These are phyloP conservation scores for Beta lomatogona DNA, from an alignment of 179 eudicot species.

Conservation along the genomic window DNA sequence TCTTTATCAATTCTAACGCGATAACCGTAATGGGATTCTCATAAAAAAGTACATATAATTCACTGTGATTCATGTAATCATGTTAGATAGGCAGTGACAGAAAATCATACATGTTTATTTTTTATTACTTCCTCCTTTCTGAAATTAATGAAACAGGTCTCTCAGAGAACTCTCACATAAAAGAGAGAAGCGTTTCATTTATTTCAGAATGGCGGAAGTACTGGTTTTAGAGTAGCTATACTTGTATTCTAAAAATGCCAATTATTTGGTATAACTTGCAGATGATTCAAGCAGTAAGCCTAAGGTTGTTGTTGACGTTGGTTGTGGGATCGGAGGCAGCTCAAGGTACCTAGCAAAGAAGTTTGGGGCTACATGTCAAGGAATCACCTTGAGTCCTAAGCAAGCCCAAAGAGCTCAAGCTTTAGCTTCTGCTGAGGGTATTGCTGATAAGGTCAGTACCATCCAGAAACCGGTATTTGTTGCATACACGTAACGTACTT, in stretches of 20 bases:
- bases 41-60: too few relatives aligned
- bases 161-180: too few relatives aligned
- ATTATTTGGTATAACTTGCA: constrained; percentile 32
- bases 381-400: constrained; percentile 88
- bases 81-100: too few relatives aligned
- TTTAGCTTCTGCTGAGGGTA: constrained; percentile 76
- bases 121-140: too few relatives aligned
- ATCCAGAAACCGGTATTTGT: not conserved
- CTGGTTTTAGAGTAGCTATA: too few relatives aligned
- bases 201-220: too few relatives aligned
- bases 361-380: constrained; percentile 68
- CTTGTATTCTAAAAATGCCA: not conserved
- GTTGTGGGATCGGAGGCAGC: constrained; percentile 99
- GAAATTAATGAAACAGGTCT: too few relatives aligned
- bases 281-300: constrained; percentile 61
- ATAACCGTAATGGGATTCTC: too few relatives aligned
- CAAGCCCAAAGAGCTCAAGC: constrained; percentile 93
- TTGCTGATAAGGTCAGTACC: constrained; percentile 61
- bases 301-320: constrained; percentile 72
- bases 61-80: too few relatives aligned
- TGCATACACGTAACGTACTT: not conserved
- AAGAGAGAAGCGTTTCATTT: too few relatives aligned
- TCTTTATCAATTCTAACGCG: too few relatives aligned
- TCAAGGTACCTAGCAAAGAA: constrained; percentile 83
- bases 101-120: too few relatives aligned